Evolutionary conservation across 495 filamentous ascomycete genomes (phyloP).

Genomic region (Penicillium crystallinum): DNA sequence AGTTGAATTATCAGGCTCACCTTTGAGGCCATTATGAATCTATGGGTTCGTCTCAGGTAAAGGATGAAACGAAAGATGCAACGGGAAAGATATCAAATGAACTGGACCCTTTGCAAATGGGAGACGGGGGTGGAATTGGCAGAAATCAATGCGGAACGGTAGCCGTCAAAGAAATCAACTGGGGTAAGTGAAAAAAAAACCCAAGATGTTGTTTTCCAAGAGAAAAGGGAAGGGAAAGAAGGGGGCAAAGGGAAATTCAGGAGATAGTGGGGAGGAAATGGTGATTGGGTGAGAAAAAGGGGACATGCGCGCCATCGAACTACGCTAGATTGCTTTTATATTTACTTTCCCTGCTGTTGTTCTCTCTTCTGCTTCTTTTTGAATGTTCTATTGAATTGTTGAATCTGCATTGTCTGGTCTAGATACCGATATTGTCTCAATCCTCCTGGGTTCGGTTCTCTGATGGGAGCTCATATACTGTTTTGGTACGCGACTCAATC

Average conservation of each 20-base stretch:
- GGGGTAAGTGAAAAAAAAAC: background rate
- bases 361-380: background rate
- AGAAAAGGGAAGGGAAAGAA: background rate
- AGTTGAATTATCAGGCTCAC: too few species aligned
- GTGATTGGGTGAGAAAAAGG: conserved; percentile 10
- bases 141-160: too few species aligned
- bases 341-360: background rate
- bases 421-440: too few species aligned
- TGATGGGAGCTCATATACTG: conserved; percentile 6
- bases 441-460: too few species aligned
- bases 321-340: background rate
- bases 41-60: conserved; percentile 7
- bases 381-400: background rate
- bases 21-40: conserved; percentile 27
- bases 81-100: background rate
- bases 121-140: conserved; percentile 3
- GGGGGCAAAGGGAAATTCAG: conserved; percentile 12
- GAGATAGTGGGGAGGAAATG: conserved; percentile 12
- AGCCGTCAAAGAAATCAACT: too few species aligned
- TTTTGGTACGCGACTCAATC: conserved; percentile 18
- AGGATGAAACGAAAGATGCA: background rate
- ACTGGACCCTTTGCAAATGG: too few species aligned
- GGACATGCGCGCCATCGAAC: conserved; percentile 1
- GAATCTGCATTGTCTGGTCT: background rate
- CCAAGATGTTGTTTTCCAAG: background rate